Conservation (phyloP, 2,329 filamentous ascomycete genomes). For the Diplodia corticola region DNA sequence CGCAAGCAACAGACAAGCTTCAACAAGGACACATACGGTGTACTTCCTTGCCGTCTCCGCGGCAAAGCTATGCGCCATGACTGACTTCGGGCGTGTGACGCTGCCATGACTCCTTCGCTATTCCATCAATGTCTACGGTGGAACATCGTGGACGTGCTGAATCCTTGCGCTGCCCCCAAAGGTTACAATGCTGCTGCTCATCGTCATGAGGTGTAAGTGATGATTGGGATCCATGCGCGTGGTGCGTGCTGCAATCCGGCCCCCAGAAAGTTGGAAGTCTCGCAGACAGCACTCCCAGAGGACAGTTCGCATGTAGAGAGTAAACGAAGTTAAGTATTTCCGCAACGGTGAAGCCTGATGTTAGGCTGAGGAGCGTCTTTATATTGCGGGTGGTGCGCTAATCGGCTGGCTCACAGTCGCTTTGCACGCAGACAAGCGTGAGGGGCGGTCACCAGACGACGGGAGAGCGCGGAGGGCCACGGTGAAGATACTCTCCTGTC, state of each 20-base stretch:
- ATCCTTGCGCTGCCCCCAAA: accelerated
- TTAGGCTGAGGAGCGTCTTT: no score
- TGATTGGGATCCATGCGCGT: neutral
- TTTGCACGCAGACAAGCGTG: no score
- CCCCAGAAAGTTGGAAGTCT: neutral
- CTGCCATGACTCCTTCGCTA: neutral
- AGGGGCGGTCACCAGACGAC: no score
- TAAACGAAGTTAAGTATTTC: no score
- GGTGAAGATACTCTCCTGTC: no score
- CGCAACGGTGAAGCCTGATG: no score
- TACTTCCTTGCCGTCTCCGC: no score
- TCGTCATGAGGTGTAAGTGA: neutral
- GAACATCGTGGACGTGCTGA: neutral
- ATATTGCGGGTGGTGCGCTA: no score
- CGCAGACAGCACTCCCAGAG: neutral
- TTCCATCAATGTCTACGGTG: neutral
- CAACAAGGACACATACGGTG: no score
- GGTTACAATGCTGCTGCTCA: neutral
- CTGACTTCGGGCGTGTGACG: neutral
- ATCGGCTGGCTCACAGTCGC: no score
- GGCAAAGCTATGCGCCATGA: neutral
- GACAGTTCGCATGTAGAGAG: no score
- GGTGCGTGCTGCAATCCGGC: neutral
- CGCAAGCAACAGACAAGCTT: accelerated
- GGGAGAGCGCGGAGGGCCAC: no score